Evolutionary conservation across 2,329 filamentous ascomycete species (phyloP).

Genomic region (Colletotrichum chlorophyti): DNA sequence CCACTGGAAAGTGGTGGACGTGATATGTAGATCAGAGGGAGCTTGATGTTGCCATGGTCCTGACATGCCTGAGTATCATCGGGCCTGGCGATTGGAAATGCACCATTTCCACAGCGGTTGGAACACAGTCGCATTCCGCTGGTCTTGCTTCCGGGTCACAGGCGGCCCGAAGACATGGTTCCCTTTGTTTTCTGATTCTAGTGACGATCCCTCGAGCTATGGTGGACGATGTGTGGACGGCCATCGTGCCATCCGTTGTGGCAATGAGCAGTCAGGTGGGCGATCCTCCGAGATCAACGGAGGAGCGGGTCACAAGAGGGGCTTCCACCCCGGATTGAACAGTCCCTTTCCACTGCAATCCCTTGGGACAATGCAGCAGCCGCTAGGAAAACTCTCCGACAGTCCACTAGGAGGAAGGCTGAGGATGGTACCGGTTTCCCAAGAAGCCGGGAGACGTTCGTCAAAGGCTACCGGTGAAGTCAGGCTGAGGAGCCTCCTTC

Average conservation of each 20-base stretch:
- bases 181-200: too few species aligned
- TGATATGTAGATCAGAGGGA: background rate
- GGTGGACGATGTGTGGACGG: too few species aligned
- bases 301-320: constrained; percentile 1
- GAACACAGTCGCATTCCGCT: background rate
- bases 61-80: background rate
- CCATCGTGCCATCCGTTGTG: background rate
- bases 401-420: background rate
- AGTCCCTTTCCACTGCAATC: background rate
- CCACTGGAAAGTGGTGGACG: too few species aligned
- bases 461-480: too few species aligned
- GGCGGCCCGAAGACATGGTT: background rate
- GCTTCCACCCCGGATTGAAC: background rate
- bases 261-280: background rate
- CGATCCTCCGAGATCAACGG: constrained; percentile 12
- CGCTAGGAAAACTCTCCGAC: constrained; percentile 7
- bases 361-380: background rate
- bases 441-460: background rate
- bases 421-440: background rate
- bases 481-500: too few species aligned
- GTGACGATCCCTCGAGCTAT: background rate
- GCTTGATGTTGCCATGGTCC: background rate
- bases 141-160: background rate
- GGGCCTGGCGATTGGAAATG: background rate
- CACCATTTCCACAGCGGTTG: background rate